Conservation (phyloP, 2,329 filamentous ascomycete genomes). For the Trichoderma semiorbis region DNA sequence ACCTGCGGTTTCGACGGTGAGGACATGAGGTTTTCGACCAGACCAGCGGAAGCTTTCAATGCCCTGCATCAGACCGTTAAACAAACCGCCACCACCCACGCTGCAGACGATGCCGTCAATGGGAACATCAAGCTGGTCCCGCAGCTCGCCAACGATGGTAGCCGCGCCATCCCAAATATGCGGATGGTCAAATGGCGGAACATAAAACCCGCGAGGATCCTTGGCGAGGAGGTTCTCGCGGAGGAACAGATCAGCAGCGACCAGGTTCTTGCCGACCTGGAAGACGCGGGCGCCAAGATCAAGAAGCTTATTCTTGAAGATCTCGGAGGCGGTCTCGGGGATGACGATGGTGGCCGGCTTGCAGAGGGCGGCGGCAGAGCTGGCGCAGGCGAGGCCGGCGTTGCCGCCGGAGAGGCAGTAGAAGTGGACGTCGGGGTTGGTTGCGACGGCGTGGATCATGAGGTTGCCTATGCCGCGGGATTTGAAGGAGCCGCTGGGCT, state of each 20-base stretch:
- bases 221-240: conserved; percentile 52
- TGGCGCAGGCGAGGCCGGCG: conserved; percentile 77
- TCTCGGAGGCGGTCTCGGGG: conserved; percentile 58
- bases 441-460: conserved; percentile 45
- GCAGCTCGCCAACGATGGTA: conserved; percentile 53
- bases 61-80: conserved; percentile 72
- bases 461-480: conserved; percentile 73
- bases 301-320: conserved; percentile 69
- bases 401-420: conserved; percentile 81
- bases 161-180: conserved; percentile 65
- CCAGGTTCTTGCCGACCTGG: conserved; percentile 64
- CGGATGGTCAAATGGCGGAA: conserved; percentile 67
- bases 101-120: conserved; percentile 72
- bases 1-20: conserved; percentile 74
- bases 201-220: conserved; percentile 57
- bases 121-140: conserved; percentile 39
- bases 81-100: conserved; percentile 76
- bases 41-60: conserved; percentile 48
- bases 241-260: conserved; percentile 66
- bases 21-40: conserved; percentile 45
- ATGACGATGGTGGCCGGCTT: conserved; percentile 73
- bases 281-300: conserved; percentile 67
- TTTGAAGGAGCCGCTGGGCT: conserved; percentile 85
- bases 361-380: conserved; percentile 61
- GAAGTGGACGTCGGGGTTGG: conserved; percentile 56